Evolutionary conservation across 495 filamentous ascomycete genomes (phyloP).

Genomic region (Viridothelium virens): DNA sequence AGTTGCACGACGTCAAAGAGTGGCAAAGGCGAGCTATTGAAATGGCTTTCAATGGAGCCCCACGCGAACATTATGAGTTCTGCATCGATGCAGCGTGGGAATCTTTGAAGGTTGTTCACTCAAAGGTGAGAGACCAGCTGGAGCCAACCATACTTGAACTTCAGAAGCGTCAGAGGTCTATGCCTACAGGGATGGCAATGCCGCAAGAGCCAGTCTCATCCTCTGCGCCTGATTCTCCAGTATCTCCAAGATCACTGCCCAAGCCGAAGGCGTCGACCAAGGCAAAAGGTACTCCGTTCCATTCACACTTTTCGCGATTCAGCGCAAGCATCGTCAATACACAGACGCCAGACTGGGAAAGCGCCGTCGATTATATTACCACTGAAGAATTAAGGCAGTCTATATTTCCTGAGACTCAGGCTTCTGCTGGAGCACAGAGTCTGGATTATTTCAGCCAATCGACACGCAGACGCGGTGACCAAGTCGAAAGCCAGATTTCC

Average conservation of each 20-base stretch:
- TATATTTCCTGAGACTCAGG: not conserved
- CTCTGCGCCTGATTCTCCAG: not conserved
- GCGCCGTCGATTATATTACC: not conserved
- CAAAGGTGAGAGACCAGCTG: not conserved
- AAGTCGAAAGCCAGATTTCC: not conserved
- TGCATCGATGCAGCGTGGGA: slow-evolving; percentile 7
- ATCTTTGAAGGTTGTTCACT: slow-evolving; percentile 1
- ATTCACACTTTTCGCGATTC: not conserved
- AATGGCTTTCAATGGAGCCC: not conserved
- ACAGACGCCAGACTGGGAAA: not conserved
- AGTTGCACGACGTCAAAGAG: not conserved
- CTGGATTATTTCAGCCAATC: not conserved
- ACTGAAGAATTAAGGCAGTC: not conserved
- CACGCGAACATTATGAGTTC: not conserved
- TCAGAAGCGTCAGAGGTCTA: not conserved
- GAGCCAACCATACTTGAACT: not conserved
- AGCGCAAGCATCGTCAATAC: not conserved
- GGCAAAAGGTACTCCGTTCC: not conserved
- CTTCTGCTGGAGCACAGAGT: not conserved
- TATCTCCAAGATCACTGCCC: not conserved
- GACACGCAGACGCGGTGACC: not conserved
- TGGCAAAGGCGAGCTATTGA: not conserved
- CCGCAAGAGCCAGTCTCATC: not conserved
- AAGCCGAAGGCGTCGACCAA: not conserved
- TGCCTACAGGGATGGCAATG: not conserved